These are phyloP conservation scores for Trichoderma sp. DNA, from an alignment of 2,329 filamentous ascomycete species.

Conservation along the genomic window DNA sequence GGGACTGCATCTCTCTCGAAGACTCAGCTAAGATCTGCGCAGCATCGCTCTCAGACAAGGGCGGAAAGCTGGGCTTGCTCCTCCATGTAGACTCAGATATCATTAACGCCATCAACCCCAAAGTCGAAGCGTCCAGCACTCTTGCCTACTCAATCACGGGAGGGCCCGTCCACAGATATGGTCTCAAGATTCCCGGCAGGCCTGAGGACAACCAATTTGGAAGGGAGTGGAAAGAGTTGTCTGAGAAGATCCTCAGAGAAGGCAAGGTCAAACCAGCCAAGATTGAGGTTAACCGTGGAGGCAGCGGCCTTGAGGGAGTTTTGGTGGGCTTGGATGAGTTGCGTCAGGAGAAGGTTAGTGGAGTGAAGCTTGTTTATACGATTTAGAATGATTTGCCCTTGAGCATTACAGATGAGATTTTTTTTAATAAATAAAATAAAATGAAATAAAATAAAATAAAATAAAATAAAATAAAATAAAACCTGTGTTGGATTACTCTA, in stretches of 20 bases:
- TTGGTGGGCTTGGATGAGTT: constrained; percentile 32
- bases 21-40: constrained; percentile 30
- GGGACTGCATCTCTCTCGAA: constrained; percentile 8
- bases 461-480: not conserved
- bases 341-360: constrained; percentile 13
- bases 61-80: constrained; percentile 41
- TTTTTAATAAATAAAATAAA: not conserved
- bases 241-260: constrained; percentile 32
- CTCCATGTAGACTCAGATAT: constrained; percentile 31
- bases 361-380: constrained; percentile 14
- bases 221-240: constrained; percentile 37
- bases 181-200: constrained; percentile 23
- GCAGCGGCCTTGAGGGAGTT: constrained; percentile 25
- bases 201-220: constrained; percentile 36
- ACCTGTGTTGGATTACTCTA: not conserved
- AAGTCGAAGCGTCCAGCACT: constrained; percentile 36
- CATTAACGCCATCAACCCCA: constrained; percentile 25
- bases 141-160: constrained; percentile 42
- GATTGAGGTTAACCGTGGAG: constrained; percentile 25
- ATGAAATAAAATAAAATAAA: not conserved
- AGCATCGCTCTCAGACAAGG: constrained; percentile 27
- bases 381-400: not conserved
- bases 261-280: constrained; percentile 38
- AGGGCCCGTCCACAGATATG: constrained; percentile 30
- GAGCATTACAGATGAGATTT: not conserved